Evolutionary conservation across 2,329 filamentous ascomycete genomes (phyloP).

Genomic region (Calonectria ilicicola): DNA sequence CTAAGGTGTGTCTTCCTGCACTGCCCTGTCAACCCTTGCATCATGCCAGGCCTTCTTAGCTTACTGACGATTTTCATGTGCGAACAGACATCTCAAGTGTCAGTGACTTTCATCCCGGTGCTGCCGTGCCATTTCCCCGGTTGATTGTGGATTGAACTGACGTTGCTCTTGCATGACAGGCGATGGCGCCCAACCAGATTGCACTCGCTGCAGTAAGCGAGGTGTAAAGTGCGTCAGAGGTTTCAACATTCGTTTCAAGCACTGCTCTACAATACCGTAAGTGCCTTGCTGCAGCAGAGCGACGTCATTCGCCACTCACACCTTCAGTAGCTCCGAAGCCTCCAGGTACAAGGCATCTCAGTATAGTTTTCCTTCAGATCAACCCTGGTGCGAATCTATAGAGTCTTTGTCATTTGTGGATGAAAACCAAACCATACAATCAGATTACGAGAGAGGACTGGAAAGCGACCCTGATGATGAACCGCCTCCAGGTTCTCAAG

Average conservation of each 20-base stretch:
- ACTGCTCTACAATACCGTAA: slow-evolving; percentile 3
- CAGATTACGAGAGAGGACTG: background rate
- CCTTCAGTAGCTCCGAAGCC: background rate
- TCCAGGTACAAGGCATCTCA: background rate
- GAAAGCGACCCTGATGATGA: slow-evolving; percentile 4
- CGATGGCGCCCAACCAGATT: slow-evolving; percentile 7
- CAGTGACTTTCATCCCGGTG: background rate
- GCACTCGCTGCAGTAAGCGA: slow-evolving; percentile 2
- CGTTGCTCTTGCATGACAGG: background rate
- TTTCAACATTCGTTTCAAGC: slow-evolving; percentile 15
- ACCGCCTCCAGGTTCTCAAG: background rate
- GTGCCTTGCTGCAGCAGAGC: background rate
- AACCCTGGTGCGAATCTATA: background rate
- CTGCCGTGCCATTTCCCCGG: background rate
- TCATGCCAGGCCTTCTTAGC: background rate
- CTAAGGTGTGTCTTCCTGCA: background rate
- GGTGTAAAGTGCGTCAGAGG: slow-evolving; percentile 7
- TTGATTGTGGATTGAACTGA: background rate
- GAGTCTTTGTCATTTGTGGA: background rate
- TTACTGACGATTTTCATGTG: background rate
- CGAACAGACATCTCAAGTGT: slow-evolving; percentile 8
- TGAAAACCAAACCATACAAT: background rate
- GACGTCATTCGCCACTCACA: background rate
- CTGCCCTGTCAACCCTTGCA: background rate
- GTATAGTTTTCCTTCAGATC: slow-evolving; percentile 6